Conservation (phyloP, 2,329 filamentous ascomycete genomes). For the Phialemonium atrogriseum region DNA sequence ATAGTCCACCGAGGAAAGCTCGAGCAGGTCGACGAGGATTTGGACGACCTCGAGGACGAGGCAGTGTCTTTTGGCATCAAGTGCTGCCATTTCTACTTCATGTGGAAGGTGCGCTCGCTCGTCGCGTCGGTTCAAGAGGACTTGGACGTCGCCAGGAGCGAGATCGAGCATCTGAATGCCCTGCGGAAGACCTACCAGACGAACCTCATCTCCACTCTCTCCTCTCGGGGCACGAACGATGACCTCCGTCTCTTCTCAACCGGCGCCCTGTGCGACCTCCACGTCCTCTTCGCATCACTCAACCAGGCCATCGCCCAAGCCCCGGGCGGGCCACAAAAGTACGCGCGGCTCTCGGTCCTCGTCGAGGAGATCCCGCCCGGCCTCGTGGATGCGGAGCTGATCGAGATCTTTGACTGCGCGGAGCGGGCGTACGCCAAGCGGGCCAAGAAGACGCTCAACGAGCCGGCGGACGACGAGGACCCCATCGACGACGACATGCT, state of each 20-base stretch:
- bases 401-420: conserved; percentile 67
- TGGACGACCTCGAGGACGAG: conserved; percentile 71
- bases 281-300: conserved; percentile 70
- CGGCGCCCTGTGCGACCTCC: conserved; percentile 71
- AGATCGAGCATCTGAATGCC: conserved; percentile 51
- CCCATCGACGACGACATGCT: conserved; percentile 57
- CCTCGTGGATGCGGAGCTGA: conserved; percentile 54
- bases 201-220: conserved; percentile 60
- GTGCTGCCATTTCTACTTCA: conserved; percentile 78
- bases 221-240: conserved; percentile 62
- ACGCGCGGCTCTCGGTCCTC: conserved; percentile 49
- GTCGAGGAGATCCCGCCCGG: conserved; percentile 61
- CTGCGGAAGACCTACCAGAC: conserved; percentile 49
- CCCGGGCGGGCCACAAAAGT: conserved; percentile 33
- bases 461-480: conserved; percentile 64
- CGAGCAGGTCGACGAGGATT: conserved; percentile 58
- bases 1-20: conserved; percentile 68
- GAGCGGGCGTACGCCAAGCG: conserved; percentile 74
- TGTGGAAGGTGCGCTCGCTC: conserved; percentile 75
- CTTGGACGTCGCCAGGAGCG: conserved; percentile 44
- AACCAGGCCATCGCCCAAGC: conserved; percentile 41
- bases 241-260: conserved; percentile 69
- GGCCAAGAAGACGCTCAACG: conserved; percentile 51
- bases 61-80: conserved; percentile 70
- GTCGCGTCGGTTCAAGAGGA: conserved; percentile 46